Conservation (phyloP, 2,329 filamentous ascomycete genomes). For the Trichoderma atroviride region DNA sequence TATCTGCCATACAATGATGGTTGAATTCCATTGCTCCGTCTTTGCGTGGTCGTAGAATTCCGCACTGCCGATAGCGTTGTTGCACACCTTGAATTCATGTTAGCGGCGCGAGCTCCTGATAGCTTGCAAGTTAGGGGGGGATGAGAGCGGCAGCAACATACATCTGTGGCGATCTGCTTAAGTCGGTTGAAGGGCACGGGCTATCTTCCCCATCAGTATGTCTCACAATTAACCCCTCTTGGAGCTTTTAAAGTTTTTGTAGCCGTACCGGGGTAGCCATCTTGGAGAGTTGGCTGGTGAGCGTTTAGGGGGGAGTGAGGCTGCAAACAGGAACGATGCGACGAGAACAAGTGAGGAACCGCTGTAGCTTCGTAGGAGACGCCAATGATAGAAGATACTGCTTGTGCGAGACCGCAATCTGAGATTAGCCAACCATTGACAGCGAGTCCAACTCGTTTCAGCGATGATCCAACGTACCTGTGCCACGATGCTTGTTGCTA, state of each 20-base stretch:
- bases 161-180: constrained; percentile 83
- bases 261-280: constrained; percentile 46
- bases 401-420: not conserved
- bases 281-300: constrained; percentile 32
- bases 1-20: constrained; percentile 74
- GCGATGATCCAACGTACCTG: constrained; percentile 34
- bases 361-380: not conserved
- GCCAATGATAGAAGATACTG: not conserved
- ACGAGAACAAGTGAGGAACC: not conserved
- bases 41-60: constrained; percentile 85
- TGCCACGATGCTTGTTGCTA: constrained; percentile 10
- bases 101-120: constrained; percentile 4
- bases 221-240: not conserved
- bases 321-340: not conserved
- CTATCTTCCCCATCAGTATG: constrained; percentile 47
- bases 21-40: constrained; percentile 86
- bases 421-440: not conserved
- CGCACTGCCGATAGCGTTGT: constrained; percentile 70
- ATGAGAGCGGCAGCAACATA: constrained; percentile 47
- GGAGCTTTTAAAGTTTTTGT: not conserved
- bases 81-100: constrained; percentile 69
- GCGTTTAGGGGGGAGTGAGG: constrained; percentile 10
- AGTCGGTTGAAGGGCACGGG: constrained; percentile 76
- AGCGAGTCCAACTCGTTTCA: not conserved
- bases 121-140: not conserved